Conservation (phyloP, 805 yeast species). For the Metschnikowia dekortorum region DNA sequence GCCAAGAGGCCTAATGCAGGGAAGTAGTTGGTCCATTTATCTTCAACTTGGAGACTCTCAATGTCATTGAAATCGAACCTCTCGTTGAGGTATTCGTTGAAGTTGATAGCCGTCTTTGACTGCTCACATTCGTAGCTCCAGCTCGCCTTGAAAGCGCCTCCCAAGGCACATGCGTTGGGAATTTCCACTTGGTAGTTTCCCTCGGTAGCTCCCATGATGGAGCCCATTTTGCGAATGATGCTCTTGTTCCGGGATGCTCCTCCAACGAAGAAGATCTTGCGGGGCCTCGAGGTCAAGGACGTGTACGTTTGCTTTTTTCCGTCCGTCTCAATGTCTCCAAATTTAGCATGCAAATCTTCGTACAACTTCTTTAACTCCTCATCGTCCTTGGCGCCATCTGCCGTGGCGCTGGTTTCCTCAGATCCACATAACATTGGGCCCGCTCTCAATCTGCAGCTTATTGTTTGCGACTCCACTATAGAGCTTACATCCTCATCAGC, state of each 20-base stretch:
- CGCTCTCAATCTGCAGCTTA: slow-evolving; percentile 75
- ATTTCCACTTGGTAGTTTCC: slow-evolving; percentile 72
- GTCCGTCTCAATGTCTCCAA: slow-evolving; percentile 46
- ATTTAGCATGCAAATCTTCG: slow-evolving; percentile 25
- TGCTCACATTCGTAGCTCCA: slow-evolving; percentile 53
- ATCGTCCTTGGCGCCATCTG: not conserved
- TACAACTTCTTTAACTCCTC: slow-evolving; percentile 16
- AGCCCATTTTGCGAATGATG: slow-evolving; percentile 64
- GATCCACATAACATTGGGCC: slow-evolving; percentile 63
- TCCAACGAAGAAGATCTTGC: slow-evolving; percentile 76
- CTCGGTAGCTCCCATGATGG: slow-evolving; percentile 59
- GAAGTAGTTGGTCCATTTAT: slow-evolving; percentile 46
- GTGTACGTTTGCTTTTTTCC: slow-evolving; percentile 42
- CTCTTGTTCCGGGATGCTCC: slow-evolving; percentile 75
- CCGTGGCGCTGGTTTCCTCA: slow-evolving; percentile 3
- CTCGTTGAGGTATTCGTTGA: slow-evolving; percentile 33
- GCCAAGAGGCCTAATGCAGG: slow-evolving; percentile 52
- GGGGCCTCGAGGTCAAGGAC: slow-evolving; percentile 54
- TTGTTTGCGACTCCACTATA: slow-evolving; percentile 82
- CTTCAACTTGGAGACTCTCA: slow-evolving; percentile 36
- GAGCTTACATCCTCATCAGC: slow-evolving; percentile 63
- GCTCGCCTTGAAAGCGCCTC: slow-evolving; percentile 82
- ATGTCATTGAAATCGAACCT: slow-evolving; percentile 43
- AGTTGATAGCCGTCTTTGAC: slow-evolving; percentile 36
- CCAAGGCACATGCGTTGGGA: slow-evolving; percentile 88